Evolutionary conservation across 2,329 filamentous ascomycete genomes (phyloP).

Genomic region (Chaetoscypha palmicola): DNA sequence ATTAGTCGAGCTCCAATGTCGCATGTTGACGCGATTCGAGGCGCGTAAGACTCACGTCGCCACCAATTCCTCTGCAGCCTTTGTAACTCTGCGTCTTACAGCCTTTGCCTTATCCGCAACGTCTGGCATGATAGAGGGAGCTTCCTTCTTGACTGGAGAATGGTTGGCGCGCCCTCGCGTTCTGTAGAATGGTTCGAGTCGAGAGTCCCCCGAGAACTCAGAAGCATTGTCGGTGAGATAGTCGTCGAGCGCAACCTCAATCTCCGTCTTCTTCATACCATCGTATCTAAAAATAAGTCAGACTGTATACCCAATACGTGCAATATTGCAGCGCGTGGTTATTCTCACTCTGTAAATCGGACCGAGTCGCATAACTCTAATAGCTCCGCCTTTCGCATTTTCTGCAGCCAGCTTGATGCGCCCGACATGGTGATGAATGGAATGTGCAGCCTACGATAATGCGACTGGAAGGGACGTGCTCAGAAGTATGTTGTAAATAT

Average conservation of each 20-base stretch:
- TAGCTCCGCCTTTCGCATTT: conserved; percentile 77
- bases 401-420: conserved; percentile 65
- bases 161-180: conserved; percentile 47
- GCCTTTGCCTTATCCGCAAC: conserved; percentile 37
- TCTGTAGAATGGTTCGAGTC: conserved; percentile 70
- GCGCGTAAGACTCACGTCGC: conserved; percentile 26
- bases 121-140: conserved; percentile 33
- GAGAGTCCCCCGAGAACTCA: conserved; percentile 55
- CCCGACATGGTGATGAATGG: conserved; percentile 48
- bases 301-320: no score
- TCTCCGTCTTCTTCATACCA: conserved; percentile 67
- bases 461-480: neutral
- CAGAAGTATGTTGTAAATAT: neutral
- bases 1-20: neutral
- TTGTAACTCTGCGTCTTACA: conserved; percentile 39
- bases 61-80: conserved; percentile 35
- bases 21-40: conserved; percentile 16
- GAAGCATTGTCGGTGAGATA: conserved; percentile 63
- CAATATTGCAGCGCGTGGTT: conserved; percentile 8
- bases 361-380: conserved; percentile 64
- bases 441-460: neutral
- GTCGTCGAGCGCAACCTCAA: conserved; percentile 68
- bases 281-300: conserved; percentile 49
- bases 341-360: conserved; percentile 64
- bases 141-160: conserved; percentile 56